These are phyloP conservation scores for Hirsutella thompsonii DNA, from an alignment of 2,329 filamentous ascomycete genomes.

Conservation along the genomic window DNA sequence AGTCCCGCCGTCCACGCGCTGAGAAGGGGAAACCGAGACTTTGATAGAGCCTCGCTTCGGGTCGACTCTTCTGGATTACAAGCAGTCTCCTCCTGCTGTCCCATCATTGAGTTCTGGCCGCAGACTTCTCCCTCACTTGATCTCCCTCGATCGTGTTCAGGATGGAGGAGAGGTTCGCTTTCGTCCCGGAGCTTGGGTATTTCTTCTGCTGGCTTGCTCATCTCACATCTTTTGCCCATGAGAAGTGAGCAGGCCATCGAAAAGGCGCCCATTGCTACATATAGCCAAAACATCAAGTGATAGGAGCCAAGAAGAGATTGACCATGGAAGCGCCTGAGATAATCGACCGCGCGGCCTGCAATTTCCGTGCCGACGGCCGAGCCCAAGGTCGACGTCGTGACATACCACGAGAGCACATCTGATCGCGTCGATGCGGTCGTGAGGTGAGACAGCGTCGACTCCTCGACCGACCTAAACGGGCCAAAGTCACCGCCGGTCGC, in stretches of 20 bases:
- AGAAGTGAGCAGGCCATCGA: constrained; percentile 33
- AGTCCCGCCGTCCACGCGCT: constrained; percentile 12
- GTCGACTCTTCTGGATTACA: not conserved
- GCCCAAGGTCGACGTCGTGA: constrained; percentile 42
- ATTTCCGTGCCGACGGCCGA: constrained; percentile 39
- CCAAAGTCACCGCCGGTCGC: constrained; percentile 54
- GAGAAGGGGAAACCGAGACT: constrained; percentile 1
- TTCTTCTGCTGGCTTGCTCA: constrained; percentile 9
- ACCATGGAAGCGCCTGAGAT: constrained; percentile 27
- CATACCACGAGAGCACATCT: constrained; percentile 57
- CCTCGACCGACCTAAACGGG: constrained; percentile 54
- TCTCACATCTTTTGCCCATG: constrained; percentile 38
- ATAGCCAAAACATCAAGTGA: constrained; percentile 45
- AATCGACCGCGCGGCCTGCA: constrained; percentile 37
- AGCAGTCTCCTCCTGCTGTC: not conserved
- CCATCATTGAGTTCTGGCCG: not conserved
- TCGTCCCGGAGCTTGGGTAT: constrained; percentile 3
- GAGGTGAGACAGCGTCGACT: constrained; percentile 49
- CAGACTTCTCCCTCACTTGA: not conserved
- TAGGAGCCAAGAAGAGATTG: constrained; percentile 40
- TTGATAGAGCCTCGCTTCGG: not conserved
- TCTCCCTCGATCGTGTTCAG: not conserved
- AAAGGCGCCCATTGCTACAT: constrained; percentile 38
- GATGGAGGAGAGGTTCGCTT: not conserved
- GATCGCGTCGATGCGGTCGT: constrained; percentile 39